Conservation (phyloP, 2,329 filamentous ascomycete species). For the Dactylonectria macrodidyma region DNA sequence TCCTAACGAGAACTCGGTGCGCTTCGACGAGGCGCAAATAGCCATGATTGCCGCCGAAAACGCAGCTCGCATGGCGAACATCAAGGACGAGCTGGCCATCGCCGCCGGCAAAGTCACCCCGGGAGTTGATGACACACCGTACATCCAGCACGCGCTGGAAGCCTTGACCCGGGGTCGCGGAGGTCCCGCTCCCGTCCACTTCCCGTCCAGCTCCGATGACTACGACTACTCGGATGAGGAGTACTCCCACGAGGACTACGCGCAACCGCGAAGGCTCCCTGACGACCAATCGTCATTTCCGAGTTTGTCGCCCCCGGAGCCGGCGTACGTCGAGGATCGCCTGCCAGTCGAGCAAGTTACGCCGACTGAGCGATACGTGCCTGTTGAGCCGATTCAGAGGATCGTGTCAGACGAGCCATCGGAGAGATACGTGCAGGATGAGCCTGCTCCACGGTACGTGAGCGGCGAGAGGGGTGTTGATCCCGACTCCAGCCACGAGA, state of each 20-base stretch:
- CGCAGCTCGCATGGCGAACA: slow-evolving; percentile 54
- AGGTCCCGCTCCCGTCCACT: slow-evolving; percentile 67
- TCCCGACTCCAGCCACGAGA: slow-evolving; percentile 39
- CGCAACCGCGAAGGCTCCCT: slow-evolving; percentile 37
- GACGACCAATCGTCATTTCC: slow-evolving; percentile 40
- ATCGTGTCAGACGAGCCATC: neutral
- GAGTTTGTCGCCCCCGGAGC: slow-evolving; percentile 41
- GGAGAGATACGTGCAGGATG: neutral
- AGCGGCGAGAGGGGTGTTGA: slow-evolving; percentile 28
- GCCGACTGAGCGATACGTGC: slow-evolving; percentile 15
- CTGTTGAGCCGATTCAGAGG: neutral
- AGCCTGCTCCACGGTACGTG: neutral
- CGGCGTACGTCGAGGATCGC: slow-evolving; percentile 49
- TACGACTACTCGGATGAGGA: slow-evolving; percentile 50
- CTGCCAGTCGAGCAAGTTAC: slow-evolving; percentile 38
- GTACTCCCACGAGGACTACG: slow-evolving; percentile 45
- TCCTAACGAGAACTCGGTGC: slow-evolving; percentile 43
- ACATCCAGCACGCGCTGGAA: slow-evolving; percentile 91
- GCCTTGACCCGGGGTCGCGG: slow-evolving; percentile 85
- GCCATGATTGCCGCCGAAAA: slow-evolving; percentile 56
- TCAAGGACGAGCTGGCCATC: slow-evolving; percentile 68
- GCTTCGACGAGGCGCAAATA: slow-evolving; percentile 58
- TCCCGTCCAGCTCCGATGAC: slow-evolving; percentile 59
- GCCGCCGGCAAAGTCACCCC: slow-evolving; percentile 75
- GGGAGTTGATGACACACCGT: slow-evolving; percentile 86